Evolutionary conservation across 345 rosid species (phyloP).

Genomic region (Corymbia maculata): DNA sequence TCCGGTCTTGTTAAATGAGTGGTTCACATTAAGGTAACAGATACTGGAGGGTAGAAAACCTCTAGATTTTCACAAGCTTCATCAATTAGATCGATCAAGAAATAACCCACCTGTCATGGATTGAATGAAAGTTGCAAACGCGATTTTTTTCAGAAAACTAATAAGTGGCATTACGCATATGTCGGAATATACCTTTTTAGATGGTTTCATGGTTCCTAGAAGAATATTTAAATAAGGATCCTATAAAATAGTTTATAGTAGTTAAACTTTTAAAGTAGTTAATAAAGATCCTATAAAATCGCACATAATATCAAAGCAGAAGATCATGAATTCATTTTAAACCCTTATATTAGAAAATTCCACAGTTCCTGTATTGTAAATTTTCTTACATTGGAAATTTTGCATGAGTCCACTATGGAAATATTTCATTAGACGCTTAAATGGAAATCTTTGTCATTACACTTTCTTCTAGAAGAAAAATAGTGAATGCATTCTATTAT

Average conservation of each 20-base stretch:
- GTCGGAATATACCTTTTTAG: background rate
- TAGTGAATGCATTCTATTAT: background rate
- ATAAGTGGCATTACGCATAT: background rate
- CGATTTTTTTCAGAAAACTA: background rate
- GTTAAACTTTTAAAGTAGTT: background rate
- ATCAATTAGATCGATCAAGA: background rate
- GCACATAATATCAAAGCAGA: background rate
- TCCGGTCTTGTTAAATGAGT: background rate
- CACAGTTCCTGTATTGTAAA: background rate
- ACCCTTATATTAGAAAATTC: background rate
- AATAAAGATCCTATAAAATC: background rate
- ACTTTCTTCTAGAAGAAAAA: background rate
- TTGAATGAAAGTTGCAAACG: background rate
- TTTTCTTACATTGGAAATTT: background rate
- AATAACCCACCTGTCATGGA: background rate
- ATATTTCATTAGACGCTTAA: background rate
- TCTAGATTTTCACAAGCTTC: background rate
- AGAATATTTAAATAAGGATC: background rate
- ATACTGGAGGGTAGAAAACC: background rate
- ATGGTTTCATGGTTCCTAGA: background rate
- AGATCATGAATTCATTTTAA: background rate
- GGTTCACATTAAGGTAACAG: background rate
- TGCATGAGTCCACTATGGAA: background rate
- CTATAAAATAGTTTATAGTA: no score
- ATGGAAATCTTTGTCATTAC: background rate